Conservation (phyloP, 225 moss, liverwort and hornwort genomes). For the Neckera pumila region DNA sequence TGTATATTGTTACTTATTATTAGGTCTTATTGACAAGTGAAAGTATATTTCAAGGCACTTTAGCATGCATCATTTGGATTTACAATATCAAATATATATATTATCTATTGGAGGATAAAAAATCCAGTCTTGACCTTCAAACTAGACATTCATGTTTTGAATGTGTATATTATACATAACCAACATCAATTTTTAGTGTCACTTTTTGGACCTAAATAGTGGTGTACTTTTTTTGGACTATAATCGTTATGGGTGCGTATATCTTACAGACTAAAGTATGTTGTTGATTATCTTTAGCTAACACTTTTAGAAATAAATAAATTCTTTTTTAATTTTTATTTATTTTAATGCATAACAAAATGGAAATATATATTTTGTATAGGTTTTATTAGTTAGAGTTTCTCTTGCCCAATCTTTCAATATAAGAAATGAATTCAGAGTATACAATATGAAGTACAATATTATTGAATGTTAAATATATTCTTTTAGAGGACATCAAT, state of each 20-base stretch:
- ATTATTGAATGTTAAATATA: background rate
- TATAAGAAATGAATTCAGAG: background rate
- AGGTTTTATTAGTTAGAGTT: background rate
- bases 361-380: background rate
- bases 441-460: background rate
- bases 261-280: background rate
- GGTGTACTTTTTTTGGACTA: background rate
- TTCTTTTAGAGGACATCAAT: background rate
- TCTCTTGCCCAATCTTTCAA: background rate
- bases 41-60: background rate
- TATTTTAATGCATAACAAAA: background rate
- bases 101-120: background rate
- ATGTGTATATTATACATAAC: background rate
- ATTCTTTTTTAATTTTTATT: background rate
- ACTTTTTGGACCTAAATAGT: background rate
- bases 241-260: background rate
- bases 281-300: background rate
- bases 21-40: background rate
- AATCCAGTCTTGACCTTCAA: accelerated
- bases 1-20: background rate
- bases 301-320: background rate
- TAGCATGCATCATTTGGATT: background rate
- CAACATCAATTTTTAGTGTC: background rate
- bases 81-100: background rate
- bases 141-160: background rate